Base-by-base conservation (phyloP, 331 rosid species). In the Quercus phellos region DNA sequence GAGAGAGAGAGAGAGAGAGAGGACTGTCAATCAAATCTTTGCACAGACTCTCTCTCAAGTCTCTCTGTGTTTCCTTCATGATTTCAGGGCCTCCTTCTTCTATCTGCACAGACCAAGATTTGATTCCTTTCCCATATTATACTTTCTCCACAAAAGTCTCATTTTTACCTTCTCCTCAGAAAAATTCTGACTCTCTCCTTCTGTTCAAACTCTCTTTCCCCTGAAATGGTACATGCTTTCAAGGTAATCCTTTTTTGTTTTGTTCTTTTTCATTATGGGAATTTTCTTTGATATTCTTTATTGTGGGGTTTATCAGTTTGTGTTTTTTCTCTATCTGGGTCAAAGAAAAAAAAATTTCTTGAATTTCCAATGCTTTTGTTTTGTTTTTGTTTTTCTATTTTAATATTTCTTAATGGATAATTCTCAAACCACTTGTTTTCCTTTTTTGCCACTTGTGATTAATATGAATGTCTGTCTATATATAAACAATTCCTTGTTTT, bases 1-100 rank as follows among this genome's bases (percentile, higher is more conserved):
- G 1, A 30, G 32, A 69, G 72, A 79, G 78, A 75, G 68, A 74
- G 55, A 76, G 3, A 24, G 72, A 59, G 29, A 35, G 60, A 60
- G 55, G 50, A 32, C 83, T 72, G 77, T 71, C 77, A 72, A 80
- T 83, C 84, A 78, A 86, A 80, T 85, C 86, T 82, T 22, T 42
- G 79, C 80, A 29, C 69, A 38, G 59, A 73, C 63, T 63, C 79
- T 2, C 78, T 66, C 77, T 74, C 10, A 7, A 38, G 43, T 1
- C 78, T 77, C 26, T 74, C 21, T 55, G 51, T 79, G 81, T 66
- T 64, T 70, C 68, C 72, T 70, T 81, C 87, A 83, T 86, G 86
- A 85, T 85, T 85, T 88, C 91, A 68, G 89, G 85, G 85, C 80
- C 78, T 74, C 19, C 26, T 78, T 75, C 53, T 38, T 38, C 70